These are phyloP conservation scores for Phytophthora citrophthora DNA, from an alignment of 352 stramenopile species.

Conservation along the genomic window DNA sequence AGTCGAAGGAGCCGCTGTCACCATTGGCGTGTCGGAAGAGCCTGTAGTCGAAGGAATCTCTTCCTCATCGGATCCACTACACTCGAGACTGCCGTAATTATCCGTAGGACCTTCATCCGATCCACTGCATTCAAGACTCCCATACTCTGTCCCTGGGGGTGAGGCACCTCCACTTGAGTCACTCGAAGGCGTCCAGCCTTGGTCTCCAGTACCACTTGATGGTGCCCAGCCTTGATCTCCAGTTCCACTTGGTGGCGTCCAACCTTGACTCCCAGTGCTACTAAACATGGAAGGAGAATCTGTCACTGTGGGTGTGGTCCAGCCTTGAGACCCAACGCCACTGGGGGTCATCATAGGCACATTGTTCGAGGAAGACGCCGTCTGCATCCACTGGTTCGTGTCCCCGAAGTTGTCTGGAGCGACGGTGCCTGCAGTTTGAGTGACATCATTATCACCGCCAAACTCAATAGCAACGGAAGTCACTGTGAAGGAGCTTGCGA, in stretches of 20 bases:
- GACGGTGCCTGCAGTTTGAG: slow-evolving; percentile 4
- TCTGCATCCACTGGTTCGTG: neutral
- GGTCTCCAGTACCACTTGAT: slow-evolving; percentile 1
- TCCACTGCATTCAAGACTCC: slow-evolving; percentile 25
- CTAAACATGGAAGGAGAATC: neutral
- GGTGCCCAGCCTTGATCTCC: neutral
- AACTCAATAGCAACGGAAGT: slow-evolving; percentile 5
- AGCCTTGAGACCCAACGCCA: neutral
- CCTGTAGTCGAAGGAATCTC: slow-evolving; percentile 10
- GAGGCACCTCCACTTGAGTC: neutral
- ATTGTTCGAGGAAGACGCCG: slow-evolving; percentile 1
- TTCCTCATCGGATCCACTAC: slow-evolving; percentile 18
- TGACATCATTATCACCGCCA: slow-evolving; percentile 11
- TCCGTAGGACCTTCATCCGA: slow-evolving; percentile 12
- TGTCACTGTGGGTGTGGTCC: neutral
- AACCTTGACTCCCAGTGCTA: neutral
- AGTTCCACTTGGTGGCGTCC: neutral
- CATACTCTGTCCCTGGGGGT: neutral
- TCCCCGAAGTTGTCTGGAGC: slow-evolving; percentile 1
- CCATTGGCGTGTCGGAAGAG: slow-evolving; percentile 1
- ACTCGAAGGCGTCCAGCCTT: neutral
- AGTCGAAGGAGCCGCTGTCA: slow-evolving; percentile 4
- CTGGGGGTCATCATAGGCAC: neutral
- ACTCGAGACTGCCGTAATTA: slow-evolving; percentile 15
- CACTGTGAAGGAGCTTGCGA: neutral